Evolutionary conservation across 306 rosid genomes (phyloP), one percentile per base, ranked within the genome.

Genomic region (Arachis hypogaea): DNA sequence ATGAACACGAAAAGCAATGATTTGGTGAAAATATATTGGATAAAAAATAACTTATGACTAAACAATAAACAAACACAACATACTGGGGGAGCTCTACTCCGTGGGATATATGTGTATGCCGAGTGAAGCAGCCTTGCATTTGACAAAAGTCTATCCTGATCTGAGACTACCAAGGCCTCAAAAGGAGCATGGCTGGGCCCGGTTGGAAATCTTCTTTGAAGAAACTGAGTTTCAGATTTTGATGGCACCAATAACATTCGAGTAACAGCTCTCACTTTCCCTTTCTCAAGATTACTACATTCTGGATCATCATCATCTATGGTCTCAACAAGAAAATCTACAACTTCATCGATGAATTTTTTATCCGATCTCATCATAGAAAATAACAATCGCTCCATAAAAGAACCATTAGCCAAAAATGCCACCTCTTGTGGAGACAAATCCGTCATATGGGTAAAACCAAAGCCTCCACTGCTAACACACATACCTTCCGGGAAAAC

Each of bases 71-170:
- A 65, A 49, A 57, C 5, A 58, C 66, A 45, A 88, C 90, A 78
- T 92, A 95, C 99, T 6, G 97, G 98, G 33, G 99, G 98, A 66
- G 99, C 97, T 86, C 99, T 88, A 78, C 84, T 74, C 69, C 77
- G 86, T 22, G 99, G 97, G 79, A 95, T 95, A 85, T 84, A 88
- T 72, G 97, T 72, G 84, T 92, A 95, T 65, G 96, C 73, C 33
- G 99, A 86, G 82, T 90, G 96, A 72, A 95, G 92, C 78, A 90
- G 98, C 85, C 92, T 89, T 52, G 80, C 82, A 73, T 86, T 90
- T 38, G 89, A 88, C 52, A 86, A 61, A 81, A 95, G 33, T 85
- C 98, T 88, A 71, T 90, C 97, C 70, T 67, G 81, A 66, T 81
- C 85, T 49, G 98, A 83, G 72, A 86, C 88, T 55, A 90, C 85